Percentiles rank a stretch among this genome's conserved stretches.
phyloP scores from a whole-genome alignment of 1,284 basidiomycete genomes.

The Tilletiopsis washingtonensis region DNA sequence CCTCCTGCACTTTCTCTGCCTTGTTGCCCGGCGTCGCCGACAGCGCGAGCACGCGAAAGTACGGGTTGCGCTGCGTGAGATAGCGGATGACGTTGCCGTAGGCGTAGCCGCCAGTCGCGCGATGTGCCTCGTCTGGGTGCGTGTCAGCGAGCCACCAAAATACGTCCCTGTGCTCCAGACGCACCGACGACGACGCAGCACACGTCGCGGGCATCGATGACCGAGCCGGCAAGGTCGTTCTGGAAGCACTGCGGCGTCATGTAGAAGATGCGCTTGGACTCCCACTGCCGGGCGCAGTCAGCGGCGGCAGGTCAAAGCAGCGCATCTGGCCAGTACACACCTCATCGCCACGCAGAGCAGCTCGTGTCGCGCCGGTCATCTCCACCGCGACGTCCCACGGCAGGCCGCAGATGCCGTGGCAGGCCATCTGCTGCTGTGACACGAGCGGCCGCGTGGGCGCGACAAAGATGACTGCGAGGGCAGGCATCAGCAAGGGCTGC shows the following conservation, averaged over 20 bases:
- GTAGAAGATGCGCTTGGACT: constrained; percentile 83
- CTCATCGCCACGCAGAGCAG: constrained; percentile 22
- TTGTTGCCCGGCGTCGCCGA: constrained; percentile 90
- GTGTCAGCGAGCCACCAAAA: too few species aligned
- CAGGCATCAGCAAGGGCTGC: too few species aligned
- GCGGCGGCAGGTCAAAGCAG: not conserved
- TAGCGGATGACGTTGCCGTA: constrained; percentile 83
- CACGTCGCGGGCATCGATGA: constrained; percentile 70
- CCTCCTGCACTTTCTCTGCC: constrained; percentile 74
- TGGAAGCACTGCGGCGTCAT: constrained; percentile 95
- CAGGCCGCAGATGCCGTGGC: constrained; percentile 87
- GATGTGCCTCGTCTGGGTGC: constrained; percentile 76
- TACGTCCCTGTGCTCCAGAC: too few species aligned
- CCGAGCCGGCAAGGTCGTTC: constrained; percentile 70
- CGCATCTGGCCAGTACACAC: not conserved
- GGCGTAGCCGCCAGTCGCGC: constrained; percentile 83
- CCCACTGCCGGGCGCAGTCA: constrained; percentile 54
- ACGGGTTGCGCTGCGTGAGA: constrained; percentile 85
- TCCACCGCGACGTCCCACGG: constrained; percentile 78
- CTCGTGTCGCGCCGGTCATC: constrained; percentile 61
- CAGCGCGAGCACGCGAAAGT: constrained; percentile 85
- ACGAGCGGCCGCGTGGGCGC: constrained; percentile 94
- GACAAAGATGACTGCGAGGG: constrained; percentile 80
- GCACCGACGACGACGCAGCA: constrained; percentile 72
- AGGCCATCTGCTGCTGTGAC: constrained; percentile 76